These are phyloP conservation scores for Malus hybrid DNA, from an alignment of 331 rosid genomes.

Conservation along the genomic window DNA sequence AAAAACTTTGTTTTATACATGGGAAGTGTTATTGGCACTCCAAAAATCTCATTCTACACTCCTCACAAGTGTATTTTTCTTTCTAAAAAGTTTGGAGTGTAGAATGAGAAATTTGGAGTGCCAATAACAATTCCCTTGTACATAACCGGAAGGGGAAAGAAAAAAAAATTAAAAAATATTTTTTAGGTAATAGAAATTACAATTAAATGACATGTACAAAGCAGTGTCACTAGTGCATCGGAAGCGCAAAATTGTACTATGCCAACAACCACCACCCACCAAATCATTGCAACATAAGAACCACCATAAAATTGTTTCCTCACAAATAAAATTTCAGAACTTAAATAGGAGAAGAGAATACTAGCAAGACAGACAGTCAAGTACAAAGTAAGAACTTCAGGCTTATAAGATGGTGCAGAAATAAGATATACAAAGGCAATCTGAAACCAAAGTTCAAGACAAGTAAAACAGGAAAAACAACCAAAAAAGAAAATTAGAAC, in stretches of 20 bases:
- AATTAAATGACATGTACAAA: not conserved
- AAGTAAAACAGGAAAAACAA: not conserved
- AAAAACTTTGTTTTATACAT: too few species aligned
- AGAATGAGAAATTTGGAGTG: too few species aligned
- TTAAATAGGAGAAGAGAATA: not conserved
- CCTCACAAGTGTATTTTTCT: too few species aligned
- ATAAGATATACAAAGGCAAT: not conserved
- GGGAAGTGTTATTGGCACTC: too few species aligned
- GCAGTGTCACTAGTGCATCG: not conserved
- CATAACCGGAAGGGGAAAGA: too few species aligned
- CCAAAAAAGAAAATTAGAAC: not conserved
- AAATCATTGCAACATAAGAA: not conserved
- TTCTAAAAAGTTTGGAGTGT: too few species aligned
- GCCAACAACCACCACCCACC: not conserved
- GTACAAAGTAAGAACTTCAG: conserved; percentile 38
- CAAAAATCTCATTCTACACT: too few species aligned
- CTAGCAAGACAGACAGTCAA: not conserved
- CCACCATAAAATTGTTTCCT: not conserved
- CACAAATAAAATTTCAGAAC: too few species aligned
- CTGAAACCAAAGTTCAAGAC: not conserved
- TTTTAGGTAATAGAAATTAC: too few species aligned
- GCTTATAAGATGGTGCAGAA: conserved; percentile 38
- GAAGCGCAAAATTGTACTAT: not conserved
- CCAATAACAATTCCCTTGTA: too few species aligned
- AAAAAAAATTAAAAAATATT: too few species aligned